Conservation (phyloP, 352 stramenopile genomes). For the Salisapilia sapeloensis region DNA sequence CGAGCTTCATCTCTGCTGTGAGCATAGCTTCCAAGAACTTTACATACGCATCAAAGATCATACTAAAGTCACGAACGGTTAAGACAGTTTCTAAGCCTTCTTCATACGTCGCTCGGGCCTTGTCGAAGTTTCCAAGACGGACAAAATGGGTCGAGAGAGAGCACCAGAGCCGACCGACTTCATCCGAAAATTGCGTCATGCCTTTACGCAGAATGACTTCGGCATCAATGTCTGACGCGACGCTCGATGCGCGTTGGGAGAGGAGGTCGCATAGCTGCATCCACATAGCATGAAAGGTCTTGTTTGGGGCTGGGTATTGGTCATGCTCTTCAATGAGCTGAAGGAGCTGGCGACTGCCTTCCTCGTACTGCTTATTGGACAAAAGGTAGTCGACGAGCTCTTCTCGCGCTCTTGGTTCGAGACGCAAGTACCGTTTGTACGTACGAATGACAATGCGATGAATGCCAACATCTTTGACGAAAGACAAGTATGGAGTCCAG, state of each 20-base stretch:
- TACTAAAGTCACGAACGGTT: slow-evolving; percentile 93
- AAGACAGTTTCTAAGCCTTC: slow-evolving; percentile 58
- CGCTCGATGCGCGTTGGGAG: slow-evolving; percentile 84
- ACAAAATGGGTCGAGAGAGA: slow-evolving; percentile 96
- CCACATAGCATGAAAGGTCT: slow-evolving; percentile 89
- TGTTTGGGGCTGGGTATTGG: slow-evolving; percentile 20
- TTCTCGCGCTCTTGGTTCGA: slow-evolving; percentile 52
- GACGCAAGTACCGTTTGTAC: slow-evolving; percentile 77
- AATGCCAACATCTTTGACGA: slow-evolving; percentile 66
- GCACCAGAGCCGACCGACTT: slow-evolving; percentile 96
- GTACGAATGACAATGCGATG: slow-evolving; percentile 68
- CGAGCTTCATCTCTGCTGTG: slow-evolving; percentile 89
- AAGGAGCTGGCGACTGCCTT: slow-evolving; percentile 77
- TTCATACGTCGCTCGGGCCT: slow-evolving; percentile 94
- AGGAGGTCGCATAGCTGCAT: slow-evolving; percentile 94
- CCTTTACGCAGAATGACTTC: slow-evolving; percentile 91
- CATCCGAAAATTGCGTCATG: slow-evolving; percentile 87
- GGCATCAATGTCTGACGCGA: slow-evolving; percentile 84
- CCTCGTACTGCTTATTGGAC: slow-evolving; percentile 47
- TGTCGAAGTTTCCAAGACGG: slow-evolving; percentile 91
- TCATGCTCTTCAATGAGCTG: slow-evolving; percentile 57
- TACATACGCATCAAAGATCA: slow-evolving; percentile 98
- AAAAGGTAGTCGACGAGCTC: slow-evolving; percentile 70
- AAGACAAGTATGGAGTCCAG: slow-evolving; percentile 88
- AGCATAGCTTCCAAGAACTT: slow-evolving; percentile 97